Conservation (phyloP, 441 rosid species). For the Euphorbia schlechtendalii region DNA sequence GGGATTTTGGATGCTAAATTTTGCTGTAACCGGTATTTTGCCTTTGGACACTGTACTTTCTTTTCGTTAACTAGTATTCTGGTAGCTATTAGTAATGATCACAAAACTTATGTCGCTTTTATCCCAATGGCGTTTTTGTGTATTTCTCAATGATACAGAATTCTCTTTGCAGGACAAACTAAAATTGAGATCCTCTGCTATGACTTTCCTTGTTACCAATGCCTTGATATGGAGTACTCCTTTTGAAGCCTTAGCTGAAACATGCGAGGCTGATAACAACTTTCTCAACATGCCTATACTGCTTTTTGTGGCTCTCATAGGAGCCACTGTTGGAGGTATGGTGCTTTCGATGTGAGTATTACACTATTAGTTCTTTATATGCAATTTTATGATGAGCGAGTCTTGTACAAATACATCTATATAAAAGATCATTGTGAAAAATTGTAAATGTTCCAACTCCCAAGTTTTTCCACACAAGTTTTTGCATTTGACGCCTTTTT, state of each 20-base stretch:
- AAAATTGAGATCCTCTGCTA: conserved; percentile 31
- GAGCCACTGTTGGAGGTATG: conserved; percentile 97
- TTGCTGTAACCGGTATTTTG: background rate
- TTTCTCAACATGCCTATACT: conserved; percentile 78
- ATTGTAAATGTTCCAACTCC: too few species aligned
- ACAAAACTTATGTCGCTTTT: too few species aligned
- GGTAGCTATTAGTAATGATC: background rate
- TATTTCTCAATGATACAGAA: conserved; percentile 16
- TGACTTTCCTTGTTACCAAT: conserved; percentile 41
- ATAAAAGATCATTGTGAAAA: background rate
- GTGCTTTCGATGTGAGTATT: conserved; percentile 2
- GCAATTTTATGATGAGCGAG: background rate
- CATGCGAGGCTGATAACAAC: conserved; percentile 51
- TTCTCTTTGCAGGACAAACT: conserved; percentile 38
- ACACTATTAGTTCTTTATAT: background rate
- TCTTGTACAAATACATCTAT: background rate
- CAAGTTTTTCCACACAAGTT: background rate
- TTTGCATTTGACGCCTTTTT: conserved; percentile 4
- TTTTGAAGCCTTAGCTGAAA: conserved; percentile 55
- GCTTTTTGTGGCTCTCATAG: conserved; percentile 83
- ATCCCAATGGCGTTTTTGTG: too few species aligned
- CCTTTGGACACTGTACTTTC: background rate
- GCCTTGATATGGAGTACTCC: conserved; percentile 54
- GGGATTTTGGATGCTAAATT: background rate
- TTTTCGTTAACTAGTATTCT: background rate